These are phyloP conservation scores for Penicillium pulvis DNA, from an alignment of 495 filamentous ascomycete genomes.

Conservation along the genomic window DNA sequence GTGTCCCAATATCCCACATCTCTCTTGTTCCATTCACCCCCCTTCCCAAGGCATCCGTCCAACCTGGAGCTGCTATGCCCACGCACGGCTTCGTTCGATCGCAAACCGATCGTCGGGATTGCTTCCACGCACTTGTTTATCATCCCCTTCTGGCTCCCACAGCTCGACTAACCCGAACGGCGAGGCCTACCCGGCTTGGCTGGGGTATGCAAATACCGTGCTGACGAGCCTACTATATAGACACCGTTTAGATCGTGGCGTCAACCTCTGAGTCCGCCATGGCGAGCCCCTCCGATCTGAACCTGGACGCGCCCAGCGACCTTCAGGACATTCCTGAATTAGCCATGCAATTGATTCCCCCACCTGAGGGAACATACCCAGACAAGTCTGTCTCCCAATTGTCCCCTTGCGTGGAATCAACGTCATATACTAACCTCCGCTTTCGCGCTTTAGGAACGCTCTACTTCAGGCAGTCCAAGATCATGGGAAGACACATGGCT, in stretches of 20 bases:
- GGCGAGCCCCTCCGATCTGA: conserved; percentile 47
- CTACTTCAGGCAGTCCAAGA: conserved; percentile 47
- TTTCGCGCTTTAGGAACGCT: conserved; percentile 28
- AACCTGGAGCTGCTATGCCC: conserved; percentile 32
- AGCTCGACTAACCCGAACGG: conserved; percentile 2
- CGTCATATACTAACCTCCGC: conserved; percentile 1
- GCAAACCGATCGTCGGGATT: conserved; percentile 25
- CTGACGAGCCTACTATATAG: conserved; percentile 6
- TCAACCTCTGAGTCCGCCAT: conserved; percentile 29
- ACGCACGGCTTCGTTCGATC: conserved; percentile 40
- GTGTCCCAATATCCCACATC: background rate
- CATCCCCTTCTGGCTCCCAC: conserved; percentile 16
- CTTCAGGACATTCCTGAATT: conserved; percentile 52
- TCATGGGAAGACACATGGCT: conserved; percentile 49
- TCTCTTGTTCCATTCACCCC: background rate
- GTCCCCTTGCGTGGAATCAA: background rate
- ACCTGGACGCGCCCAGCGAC: conserved; percentile 51
- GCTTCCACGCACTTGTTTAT: conserved; percentile 50
- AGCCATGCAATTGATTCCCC: conserved; percentile 46
- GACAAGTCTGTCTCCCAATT: conserved; percentile 40
- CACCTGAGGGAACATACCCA: conserved; percentile 48
- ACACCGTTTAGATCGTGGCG: conserved; percentile 15
- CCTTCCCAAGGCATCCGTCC: conserved; percentile 12
- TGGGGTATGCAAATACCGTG: background rate
- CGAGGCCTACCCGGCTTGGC: background rate